Evolutionary conservation across 176 grass and related monocot genomes (phyloP).

Genomic region (Pharus latifolius): DNA sequence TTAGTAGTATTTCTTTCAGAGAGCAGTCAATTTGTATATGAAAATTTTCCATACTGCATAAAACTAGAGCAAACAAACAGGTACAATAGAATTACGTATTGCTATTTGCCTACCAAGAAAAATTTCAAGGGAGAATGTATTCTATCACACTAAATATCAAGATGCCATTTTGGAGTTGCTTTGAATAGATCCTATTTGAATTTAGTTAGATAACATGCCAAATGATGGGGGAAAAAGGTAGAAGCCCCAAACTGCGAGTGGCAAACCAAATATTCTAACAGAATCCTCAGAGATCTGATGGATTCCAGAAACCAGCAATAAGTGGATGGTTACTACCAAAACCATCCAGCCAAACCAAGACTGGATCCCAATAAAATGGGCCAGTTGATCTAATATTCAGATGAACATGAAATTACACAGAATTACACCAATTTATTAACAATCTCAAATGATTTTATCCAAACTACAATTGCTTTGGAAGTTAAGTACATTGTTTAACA

Average conservation of each 20-base stretch:
- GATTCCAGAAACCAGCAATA: neutral
- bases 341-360: neutral
- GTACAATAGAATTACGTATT: too few species aligned
- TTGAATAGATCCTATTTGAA: neutral
- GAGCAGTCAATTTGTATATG: neutral
- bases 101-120: too few species aligned
- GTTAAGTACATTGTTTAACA: neutral
- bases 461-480: neutral
- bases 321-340: neutral
- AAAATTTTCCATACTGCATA: neutral
- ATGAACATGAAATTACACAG: neutral
- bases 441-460: neutral
- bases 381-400: neutral
- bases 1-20: neutral
- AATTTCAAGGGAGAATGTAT: neutral
- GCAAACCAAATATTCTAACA: neutral
- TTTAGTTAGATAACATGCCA: neutral
- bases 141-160: neutral
- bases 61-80: neutral
- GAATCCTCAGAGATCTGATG: neutral
- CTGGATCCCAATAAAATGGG: neutral
- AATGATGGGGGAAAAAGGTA: too few species aligned
- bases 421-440: neutral
- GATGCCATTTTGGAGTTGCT: too few species aligned
- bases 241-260: neutral